Percentiles rank a stretch among this genome's conserved stretches.
These are phyloP conservation scores for Bruguiera sexangula DNA, from an alignment of 345 rosid genomes.

Conservation along the genomic window DNA sequence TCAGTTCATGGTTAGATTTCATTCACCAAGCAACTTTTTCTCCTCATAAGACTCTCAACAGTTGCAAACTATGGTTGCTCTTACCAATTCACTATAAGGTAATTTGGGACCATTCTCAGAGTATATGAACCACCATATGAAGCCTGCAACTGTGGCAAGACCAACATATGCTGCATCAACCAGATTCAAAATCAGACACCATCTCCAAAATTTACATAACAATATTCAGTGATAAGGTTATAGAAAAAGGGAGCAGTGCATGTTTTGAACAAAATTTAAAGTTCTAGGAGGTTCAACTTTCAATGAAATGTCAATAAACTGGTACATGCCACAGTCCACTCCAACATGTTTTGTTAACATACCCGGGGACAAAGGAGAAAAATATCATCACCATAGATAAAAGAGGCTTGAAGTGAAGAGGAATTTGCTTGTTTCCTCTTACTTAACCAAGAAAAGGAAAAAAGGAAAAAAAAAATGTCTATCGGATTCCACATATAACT, in stretches of 20 bases:
- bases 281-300: neutral
- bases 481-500: too few species aligned
- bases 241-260: too few species aligned
- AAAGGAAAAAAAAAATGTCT: too few species aligned
- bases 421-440: too few species aligned
- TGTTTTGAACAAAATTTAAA: neutral
- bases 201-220: neutral
- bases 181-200: slow-evolving; percentile 7
- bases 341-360: too few species aligned
- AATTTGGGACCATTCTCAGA: slow-evolving; percentile 82
- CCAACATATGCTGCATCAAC: slow-evolving; percentile 88
- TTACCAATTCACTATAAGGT: slow-evolving; percentile 82
- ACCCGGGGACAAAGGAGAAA: too few species aligned
- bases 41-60: neutral
- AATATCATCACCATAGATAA: too few species aligned
- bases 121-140: slow-evolving; percentile 95
- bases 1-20: neutral
- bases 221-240: neutral
- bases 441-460: too few species aligned
- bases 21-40: neutral
- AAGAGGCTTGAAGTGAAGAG: too few species aligned
- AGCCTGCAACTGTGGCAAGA: slow-evolving; percentile 97
- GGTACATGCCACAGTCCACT: neutral
- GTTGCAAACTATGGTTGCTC: slow-evolving; percentile 16
- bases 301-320: neutral